A percentile compares a stretch with the other conserved stretches of the same genome.
Evolutionary conservation across 192 early-diverging fungal genomes (phyloP).

Genomic region (Rhizophagus prolifer): DNA sequence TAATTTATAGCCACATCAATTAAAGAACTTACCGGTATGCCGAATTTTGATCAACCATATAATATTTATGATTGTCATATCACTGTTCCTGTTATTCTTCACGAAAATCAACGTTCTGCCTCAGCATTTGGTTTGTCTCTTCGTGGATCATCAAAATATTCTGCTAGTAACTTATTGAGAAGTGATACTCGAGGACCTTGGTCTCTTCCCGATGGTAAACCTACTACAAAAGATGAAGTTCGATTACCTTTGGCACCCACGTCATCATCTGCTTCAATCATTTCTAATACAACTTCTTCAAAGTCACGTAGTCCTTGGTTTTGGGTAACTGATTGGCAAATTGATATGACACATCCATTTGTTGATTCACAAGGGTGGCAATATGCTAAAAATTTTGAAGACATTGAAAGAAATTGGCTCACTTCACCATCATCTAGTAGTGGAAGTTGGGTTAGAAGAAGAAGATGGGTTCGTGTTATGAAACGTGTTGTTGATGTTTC

Average conservation of each 20-base stretch:
- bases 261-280: slow-evolving; percentile 22
- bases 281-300: slow-evolving; percentile 28
- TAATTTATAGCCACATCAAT: background rate
- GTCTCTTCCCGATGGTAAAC: slow-evolving; percentile 56
- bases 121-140: slow-evolving; percentile 46
- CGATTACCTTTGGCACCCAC: slow-evolving; percentile 41
- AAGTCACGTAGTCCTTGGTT: slow-evolving; percentile 56
- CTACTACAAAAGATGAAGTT: slow-evolving; percentile 52
- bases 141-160: slow-evolving; percentile 54
- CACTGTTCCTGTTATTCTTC: slow-evolving; percentile 57
- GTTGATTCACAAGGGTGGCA: slow-evolving; percentile 74
- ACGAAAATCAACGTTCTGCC: slow-evolving; percentile 70
- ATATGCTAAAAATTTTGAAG: slow-evolving; percentile 61
- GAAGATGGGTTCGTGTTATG: slow-evolving; percentile 77
- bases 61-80: slow-evolving; percentile 52
- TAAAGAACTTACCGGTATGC: slow-evolving; percentile 20
- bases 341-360: slow-evolving; percentile 61
- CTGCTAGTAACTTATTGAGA: slow-evolving; percentile 44
- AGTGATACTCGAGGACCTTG: slow-evolving; percentile 61
- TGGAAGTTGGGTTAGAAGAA: slow-evolving; percentile 60
- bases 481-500: slow-evolving; percentile 43
- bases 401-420: slow-evolving; percentile 53
- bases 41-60: slow-evolving; percentile 37
- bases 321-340: slow-evolving; percentile 81
- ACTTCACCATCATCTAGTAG: slow-evolving; percentile 47